Conservation (phyloP, 371 early-diverging fungal species). For the Chytridium lagenaria region DNA sequence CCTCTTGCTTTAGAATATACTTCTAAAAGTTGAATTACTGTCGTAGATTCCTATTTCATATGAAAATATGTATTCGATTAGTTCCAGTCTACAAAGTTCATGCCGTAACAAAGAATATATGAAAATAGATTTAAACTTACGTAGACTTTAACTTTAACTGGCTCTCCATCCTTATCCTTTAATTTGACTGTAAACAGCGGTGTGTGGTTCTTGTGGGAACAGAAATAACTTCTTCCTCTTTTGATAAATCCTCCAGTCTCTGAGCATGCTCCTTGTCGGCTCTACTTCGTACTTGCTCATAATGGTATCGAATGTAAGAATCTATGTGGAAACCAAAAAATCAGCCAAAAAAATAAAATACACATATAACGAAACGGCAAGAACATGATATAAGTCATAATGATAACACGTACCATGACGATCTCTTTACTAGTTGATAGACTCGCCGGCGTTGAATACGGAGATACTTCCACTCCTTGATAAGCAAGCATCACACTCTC, state of each 20-base stretch:
- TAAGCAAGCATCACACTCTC: not conserved
- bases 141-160: constrained; percentile 8
- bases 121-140: not conserved
- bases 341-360: not conserved
- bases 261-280: not conserved
- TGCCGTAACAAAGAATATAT: too few species aligned
- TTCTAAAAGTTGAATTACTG: not conserved
- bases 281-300: not conserved
- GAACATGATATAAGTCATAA: too few species aligned
- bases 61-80: too few species aligned
- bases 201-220: not conserved
- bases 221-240: not conserved
- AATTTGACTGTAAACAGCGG: not conserved
- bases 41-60: too few species aligned
- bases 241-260: not conserved
- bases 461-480: constrained; percentile 4
- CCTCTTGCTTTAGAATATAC: not conserved
- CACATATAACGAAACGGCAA: constrained; percentile 12
- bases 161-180: constrained; percentile 4
- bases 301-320: not conserved
- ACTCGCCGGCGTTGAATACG: constrained; percentile 4
- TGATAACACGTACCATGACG: too few species aligned
- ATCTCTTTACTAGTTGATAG: not conserved
- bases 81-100: too few species aligned
- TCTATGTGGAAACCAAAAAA: not conserved